phyloP scores from a whole-genome alignment of 129 eudicot species.

The Pseudognaphalium luteoalbum region DNA sequence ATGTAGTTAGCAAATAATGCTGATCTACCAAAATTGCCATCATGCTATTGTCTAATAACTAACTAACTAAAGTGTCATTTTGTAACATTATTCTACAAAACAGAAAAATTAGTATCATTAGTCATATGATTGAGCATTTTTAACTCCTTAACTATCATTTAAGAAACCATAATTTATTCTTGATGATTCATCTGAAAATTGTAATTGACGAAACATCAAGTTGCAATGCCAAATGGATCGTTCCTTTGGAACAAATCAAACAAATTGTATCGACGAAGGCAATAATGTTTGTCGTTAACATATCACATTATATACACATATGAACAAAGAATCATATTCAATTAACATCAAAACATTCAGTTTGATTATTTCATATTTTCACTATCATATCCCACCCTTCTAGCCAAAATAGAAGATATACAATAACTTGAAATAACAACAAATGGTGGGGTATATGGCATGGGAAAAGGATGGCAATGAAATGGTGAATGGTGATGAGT shows the following conservation, averaged over 20 bases:
- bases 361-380: constrained; percentile 29
- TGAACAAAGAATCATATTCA: constrained; percentile 18
- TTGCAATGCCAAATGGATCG: neutral
- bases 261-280: neutral
- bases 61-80: no score
- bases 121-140: no score
- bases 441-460: constrained; percentile 28
- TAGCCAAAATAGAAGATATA: constrained; percentile 22
- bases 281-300: neutral
- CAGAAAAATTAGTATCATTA: no score
- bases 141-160: no score
- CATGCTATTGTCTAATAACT: no score
- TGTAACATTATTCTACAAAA: no score
- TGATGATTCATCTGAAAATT: neutral
- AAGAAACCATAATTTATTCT: no score
- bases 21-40: no score
- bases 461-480: constrained; percentile 11
- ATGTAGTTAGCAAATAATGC: no score
- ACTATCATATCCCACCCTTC: constrained; percentile 17
- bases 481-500: constrained; percentile 39
- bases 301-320: neutral
- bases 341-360: constrained; percentile 23
- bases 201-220: neutral
- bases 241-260: neutral
- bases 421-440: constrained; percentile 17